These are phyloP conservation scores for Kentomonas sorsogonicus DNA, from an alignment of 208 protist genomes.

Conservation along the genomic window DNA sequence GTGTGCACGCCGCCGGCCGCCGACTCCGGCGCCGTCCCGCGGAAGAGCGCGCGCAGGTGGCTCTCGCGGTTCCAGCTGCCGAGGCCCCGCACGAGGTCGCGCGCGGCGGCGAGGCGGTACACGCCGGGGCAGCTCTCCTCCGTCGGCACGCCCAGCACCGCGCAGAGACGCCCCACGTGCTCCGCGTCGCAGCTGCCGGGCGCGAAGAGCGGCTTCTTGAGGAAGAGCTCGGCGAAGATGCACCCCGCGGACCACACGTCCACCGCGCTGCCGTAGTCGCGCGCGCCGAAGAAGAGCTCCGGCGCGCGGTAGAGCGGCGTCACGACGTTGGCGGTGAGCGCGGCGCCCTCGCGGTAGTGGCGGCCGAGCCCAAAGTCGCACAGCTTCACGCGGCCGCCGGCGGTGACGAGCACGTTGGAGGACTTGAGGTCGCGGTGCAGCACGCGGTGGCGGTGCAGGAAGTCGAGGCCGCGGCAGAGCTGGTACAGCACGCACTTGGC, in stretches of 20 bases:
- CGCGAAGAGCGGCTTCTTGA: slow-evolving; percentile 95
- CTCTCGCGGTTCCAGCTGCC: slow-evolving; percentile 49
- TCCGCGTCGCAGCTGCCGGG: slow-evolving; percentile 77
- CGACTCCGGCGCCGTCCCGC: slow-evolving; percentile 3
- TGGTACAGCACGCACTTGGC: slow-evolving; percentile 79
- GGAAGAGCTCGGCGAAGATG: slow-evolving; percentile 97
- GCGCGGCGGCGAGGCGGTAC: slow-evolving; percentile 52
- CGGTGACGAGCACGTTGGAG: slow-evolving; percentile 79
- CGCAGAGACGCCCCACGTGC: slow-evolving; percentile 83
- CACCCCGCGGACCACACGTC: slow-evolving; percentile 95
- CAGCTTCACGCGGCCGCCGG: slow-evolving; percentile 66
- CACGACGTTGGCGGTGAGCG: slow-evolving; percentile 81
- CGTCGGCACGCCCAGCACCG: slow-evolving; percentile 93
- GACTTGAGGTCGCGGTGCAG: slow-evolving; percentile 88
- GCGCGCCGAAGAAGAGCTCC: slow-evolving; percentile 87
- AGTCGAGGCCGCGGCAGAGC: slow-evolving; percentile 59
- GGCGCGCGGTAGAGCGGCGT: slow-evolving; percentile 96
- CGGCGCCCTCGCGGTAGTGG: slow-evolving; percentile 75
- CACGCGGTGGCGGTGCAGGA: slow-evolving; percentile 79
- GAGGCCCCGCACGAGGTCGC: slow-evolving; percentile 48
- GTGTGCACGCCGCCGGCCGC: slow-evolving; percentile 17
- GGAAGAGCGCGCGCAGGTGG: slow-evolving; percentile 42
- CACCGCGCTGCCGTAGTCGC: slow-evolving; percentile 88
- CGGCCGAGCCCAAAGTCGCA: slow-evolving; percentile 88
- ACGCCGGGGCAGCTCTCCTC: slow-evolving; percentile 73